Percentiles rank a stretch among this genome's conserved stretches.
phyloP scores from a whole-genome alignment of 2,329 filamentous ascomycete species.

The Xylariaceae sp. region DNA sequence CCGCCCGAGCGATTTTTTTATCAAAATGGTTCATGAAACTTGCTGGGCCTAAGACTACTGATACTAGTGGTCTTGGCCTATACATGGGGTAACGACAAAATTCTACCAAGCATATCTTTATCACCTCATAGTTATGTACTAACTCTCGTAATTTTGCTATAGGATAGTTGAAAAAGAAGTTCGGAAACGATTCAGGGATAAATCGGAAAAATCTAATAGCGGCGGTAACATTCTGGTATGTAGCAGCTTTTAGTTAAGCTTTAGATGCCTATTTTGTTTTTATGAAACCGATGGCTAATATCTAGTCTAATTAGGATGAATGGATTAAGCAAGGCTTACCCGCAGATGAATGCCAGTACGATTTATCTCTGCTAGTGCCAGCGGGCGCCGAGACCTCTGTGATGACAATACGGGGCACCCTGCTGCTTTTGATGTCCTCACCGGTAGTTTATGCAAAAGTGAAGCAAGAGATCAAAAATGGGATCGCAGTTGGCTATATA shows the following conservation, averaged over 20 bases:
- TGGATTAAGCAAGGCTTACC: not conserved
- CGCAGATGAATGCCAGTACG: not conserved
- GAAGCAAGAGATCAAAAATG: constrained; percentile 9
- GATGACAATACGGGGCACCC: constrained; percentile 9
- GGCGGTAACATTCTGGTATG: no score
- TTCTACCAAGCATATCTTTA: no score
- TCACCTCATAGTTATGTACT: no score
- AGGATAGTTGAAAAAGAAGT: no score
- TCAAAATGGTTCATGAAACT: constrained; percentile 25
- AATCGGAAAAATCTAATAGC: no score
- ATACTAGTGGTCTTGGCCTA: constrained; percentile 26
- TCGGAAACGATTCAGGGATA: no score
- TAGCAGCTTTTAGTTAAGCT: no score
- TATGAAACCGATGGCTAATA: no score
- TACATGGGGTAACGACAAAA: constrained; percentile 28
- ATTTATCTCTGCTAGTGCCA: not conserved
- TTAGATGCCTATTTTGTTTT: no score
- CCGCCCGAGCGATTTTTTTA: constrained; percentile 20
- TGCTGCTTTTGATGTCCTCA: constrained; percentile 16
- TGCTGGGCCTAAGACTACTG: constrained; percentile 26
- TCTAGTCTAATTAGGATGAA: not conserved
- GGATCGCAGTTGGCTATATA: not conserved
- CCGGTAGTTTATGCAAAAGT: constrained; percentile 6
- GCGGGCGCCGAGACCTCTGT: constrained; percentile 20
- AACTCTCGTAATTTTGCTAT: no score